Percentiles rank a stretch among this genome's conserved stretches.
Conservation (phyloP, 2,329 filamentous ascomycete genomes). For the Aspergillus fructus region DNA sequence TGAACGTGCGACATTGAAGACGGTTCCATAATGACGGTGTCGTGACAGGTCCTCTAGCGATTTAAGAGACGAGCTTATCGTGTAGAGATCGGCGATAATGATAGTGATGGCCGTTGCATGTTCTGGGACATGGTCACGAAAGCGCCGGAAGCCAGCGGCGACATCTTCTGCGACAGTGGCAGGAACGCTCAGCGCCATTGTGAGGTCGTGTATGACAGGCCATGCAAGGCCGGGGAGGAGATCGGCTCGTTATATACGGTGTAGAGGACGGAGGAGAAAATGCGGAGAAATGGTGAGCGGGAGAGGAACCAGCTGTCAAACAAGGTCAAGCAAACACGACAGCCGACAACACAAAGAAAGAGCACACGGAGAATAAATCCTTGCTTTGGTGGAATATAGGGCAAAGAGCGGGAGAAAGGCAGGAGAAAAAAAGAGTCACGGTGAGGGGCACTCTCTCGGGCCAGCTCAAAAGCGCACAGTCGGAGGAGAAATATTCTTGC, state of each 20-base stretch:
- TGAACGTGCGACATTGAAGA: constrained; percentile 40
- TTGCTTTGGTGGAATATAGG: not conserved
- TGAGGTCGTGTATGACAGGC: constrained; percentile 14
- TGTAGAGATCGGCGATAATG: constrained; percentile 55
- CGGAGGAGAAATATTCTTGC: constrained; percentile 4
- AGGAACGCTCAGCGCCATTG: constrained; percentile 43
- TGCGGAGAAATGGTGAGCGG: not conserved
- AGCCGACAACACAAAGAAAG: not conserved
- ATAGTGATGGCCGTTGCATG: constrained; percentile 54
- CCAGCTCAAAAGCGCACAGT: constrained; percentile 20
- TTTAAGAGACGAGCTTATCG: constrained; percentile 52
- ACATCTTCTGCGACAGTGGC: constrained; percentile 54
- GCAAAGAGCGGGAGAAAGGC: not conserved
- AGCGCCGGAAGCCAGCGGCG: constrained; percentile 50
- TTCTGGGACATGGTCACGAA: constrained; percentile 52
- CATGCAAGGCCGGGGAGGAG: constrained; percentile 10
- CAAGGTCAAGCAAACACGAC: not conserved
- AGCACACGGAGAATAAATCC: not conserved
- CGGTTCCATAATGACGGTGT: constrained; percentile 38
- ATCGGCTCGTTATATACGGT: constrained; percentile 3
- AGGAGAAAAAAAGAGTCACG: not conserved
- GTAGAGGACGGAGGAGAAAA: not conserved
- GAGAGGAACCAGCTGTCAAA: not conserved
- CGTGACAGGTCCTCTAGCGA: constrained; percentile 47
- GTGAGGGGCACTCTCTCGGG: constrained; percentile 16